Evolutionary conservation across 352 stramenopile genomes (phyloP).

Genomic region (Elongisporangium anandrum): DNA sequence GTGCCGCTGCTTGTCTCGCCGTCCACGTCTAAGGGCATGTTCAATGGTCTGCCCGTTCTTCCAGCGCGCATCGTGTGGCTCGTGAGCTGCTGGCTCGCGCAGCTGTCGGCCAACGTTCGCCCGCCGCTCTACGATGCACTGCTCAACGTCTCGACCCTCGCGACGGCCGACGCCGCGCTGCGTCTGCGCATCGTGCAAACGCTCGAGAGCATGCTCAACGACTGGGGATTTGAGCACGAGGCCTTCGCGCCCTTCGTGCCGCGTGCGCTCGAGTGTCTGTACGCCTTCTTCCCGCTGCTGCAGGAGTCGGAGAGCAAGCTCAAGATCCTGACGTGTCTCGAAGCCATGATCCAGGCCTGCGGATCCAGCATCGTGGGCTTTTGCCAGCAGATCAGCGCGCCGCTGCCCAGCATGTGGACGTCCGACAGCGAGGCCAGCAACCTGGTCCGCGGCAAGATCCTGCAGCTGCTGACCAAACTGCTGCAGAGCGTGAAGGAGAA

Average conservation of each 20-base stretch:
- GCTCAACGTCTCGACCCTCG: conserved; percentile 36
- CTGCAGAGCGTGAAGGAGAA: conserved; percentile 52
- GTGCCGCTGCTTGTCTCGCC: conserved; percentile 57
- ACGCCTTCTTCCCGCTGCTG: conserved; percentile 58
- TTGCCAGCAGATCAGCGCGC: conserved; percentile 61
- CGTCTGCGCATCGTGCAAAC: conserved; percentile 74
- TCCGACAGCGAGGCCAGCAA: conserved; percentile 72
- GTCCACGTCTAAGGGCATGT: conserved; percentile 22
- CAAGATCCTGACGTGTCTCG: conserved; percentile 68
- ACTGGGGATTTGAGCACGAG: conserved; percentile 79
- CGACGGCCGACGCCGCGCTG: conserved; percentile 47
- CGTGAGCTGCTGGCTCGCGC: conserved; percentile 81
- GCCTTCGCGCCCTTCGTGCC: conserved; percentile 67
- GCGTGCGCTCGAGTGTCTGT: conserved; percentile 55
- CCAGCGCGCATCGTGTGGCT: conserved; percentile 81
- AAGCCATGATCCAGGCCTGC: conserved; percentile 67
- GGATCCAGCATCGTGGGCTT: conserved; percentile 38
- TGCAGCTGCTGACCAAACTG: conserved; percentile 69
- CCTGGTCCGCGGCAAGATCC: conserved; percentile 75
- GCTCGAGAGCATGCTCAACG: conserved; percentile 71
- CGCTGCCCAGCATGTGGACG: conserved; percentile 67
- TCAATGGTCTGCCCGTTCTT: conserved; percentile 59
- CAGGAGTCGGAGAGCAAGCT: conserved; percentile 75
- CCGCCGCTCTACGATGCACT: conserved; percentile 78
- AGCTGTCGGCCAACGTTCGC: conserved; percentile 62